Conservation (phyloP, 495 filamentous ascomycete genomes). For the Trichoderma parareesei region DNA sequence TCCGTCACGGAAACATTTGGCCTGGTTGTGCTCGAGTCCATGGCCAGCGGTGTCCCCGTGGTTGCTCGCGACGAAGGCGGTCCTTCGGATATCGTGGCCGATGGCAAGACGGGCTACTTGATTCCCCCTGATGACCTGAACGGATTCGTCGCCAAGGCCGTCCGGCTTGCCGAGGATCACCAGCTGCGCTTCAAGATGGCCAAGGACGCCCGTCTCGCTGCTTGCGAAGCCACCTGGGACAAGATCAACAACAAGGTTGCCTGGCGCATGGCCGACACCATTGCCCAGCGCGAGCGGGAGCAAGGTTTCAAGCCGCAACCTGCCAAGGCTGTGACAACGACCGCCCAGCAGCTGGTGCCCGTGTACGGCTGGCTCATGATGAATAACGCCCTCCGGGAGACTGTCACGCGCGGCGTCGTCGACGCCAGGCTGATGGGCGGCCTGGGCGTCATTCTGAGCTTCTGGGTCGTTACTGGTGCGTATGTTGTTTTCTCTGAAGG, state of each 20-base stretch:
- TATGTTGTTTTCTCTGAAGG: slow-evolving; percentile 20
- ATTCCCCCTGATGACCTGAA: slow-evolving; percentile 46
- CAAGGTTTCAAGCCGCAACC: slow-evolving; percentile 8
- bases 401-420: slow-evolving; percentile 16
- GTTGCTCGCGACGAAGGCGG: slow-evolving; percentile 57
- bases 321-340: not conserved
- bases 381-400: slow-evolving; percentile 15
- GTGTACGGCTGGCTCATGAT: slow-evolving; percentile 21
- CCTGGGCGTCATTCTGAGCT: slow-evolving; percentile 29
- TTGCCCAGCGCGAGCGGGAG: slow-evolving; percentile 29
- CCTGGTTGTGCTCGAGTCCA: slow-evolving; percentile 55
- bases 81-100: slow-evolving; percentile 51
- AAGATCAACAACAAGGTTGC: slow-evolving; percentile 55
- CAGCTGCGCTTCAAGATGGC: slow-evolving; percentile 30
- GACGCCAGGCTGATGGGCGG: slow-evolving; percentile 26
- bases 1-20: slow-evolving; percentile 62
- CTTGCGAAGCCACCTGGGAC: slow-evolving; percentile 55
- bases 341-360: slow-evolving; percentile 14
- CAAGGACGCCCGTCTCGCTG: slow-evolving; percentile 37
- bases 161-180: slow-evolving; percentile 31
- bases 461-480: slow-evolving; percentile 30
- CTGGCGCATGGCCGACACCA: slow-evolving; percentile 45
- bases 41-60: slow-evolving; percentile 57
- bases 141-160: slow-evolving; percentile 39
- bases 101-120: slow-evolving; percentile 49